These are phyloP conservation scores for Podospora fimiseda DNA, from an alignment of 495 filamentous ascomycete genomes.

Conservation along the genomic window DNA sequence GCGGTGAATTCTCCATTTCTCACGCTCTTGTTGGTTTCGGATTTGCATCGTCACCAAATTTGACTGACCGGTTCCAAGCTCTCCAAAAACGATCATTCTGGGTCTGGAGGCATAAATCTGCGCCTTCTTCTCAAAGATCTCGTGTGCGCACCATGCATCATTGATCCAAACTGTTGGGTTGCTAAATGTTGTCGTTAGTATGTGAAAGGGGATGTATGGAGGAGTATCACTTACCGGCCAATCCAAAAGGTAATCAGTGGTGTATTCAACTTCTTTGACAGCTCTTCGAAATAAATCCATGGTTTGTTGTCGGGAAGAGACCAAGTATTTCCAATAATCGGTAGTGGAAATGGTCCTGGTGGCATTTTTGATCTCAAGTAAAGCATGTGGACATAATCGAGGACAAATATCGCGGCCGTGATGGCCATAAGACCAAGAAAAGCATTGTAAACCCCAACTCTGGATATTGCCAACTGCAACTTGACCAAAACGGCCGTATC, in stretches of 20 bases:
- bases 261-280: constrained; percentile 48
- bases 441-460: constrained; percentile 13
- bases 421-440: constrained; percentile 22
- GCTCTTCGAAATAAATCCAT: constrained; percentile 57
- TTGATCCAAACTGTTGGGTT: constrained; percentile 62
- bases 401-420: constrained; percentile 25
- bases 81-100: constrained; percentile 53
- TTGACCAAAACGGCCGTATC: constrained; percentile 18
- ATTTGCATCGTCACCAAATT: constrained; percentile 54
- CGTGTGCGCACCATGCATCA: constrained; percentile 54
- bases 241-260: constrained; percentile 60
- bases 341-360: constrained; percentile 48
- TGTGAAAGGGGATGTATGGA: no score
- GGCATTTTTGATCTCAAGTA: constrained; percentile 47
- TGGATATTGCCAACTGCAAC: constrained; percentile 12
- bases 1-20: constrained; percentile 55
- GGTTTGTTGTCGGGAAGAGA: constrained; percentile 54
- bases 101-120: constrained; percentile 50
- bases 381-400: constrained; percentile 47
- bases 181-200: constrained; percentile 18
- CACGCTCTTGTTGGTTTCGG: constrained; percentile 42
- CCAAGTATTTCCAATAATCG: constrained; percentile 52
- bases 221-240: constrained; percentile 36
- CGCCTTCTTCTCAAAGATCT: constrained; percentile 51
- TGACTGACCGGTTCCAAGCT: constrained; percentile 52